These are phyloP conservation scores for Seiridium cupressi DNA, from an alignment of 2,329 filamentous ascomycete genomes.

Conservation along the genomic window DNA sequence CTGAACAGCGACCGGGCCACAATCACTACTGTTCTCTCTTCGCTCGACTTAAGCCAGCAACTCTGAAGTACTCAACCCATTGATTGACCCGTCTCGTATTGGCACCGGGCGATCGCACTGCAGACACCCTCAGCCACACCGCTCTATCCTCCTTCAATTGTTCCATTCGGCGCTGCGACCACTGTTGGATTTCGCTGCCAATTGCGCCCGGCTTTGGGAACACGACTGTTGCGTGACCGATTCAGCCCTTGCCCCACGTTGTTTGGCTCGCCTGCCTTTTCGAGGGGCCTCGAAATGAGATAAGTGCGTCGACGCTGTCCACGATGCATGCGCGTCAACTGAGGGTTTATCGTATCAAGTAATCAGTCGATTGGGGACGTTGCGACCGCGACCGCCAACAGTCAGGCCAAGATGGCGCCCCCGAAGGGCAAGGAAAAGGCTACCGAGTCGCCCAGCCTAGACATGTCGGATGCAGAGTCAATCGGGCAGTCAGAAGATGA, in stretches of 20 bases:
- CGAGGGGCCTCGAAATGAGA: neutral
- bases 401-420: constrained; percentile 1
- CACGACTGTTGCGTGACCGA: neutral
- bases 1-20: neutral
- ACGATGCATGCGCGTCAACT: constrained; percentile 1
- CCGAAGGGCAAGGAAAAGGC: constrained; percentile 17
- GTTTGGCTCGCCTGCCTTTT: neutral
- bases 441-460: constrained; percentile 22
- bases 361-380: neutral
- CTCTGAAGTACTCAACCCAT: too few relatives aligned
- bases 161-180: too few relatives aligned
- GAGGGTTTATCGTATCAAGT: neutral
- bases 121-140: too few relatives aligned
- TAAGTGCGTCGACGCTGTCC: neutral
- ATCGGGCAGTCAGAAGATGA: constrained; percentile 30
- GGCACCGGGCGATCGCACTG: too few relatives aligned
- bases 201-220: too few relatives aligned
- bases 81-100: too few relatives aligned
- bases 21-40: neutral
- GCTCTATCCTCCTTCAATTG: too few relatives aligned
- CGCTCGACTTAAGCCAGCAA: too few relatives aligned
- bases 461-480: constrained; percentile 40
- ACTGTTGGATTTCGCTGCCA: too few relatives aligned
- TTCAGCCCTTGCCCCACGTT: neutral
- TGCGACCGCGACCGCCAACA: neutral